These are phyloP conservation scores for Saccharomyces eubayanus DNA, from an alignment of 805 yeast species.

Conservation along the genomic window DNA sequence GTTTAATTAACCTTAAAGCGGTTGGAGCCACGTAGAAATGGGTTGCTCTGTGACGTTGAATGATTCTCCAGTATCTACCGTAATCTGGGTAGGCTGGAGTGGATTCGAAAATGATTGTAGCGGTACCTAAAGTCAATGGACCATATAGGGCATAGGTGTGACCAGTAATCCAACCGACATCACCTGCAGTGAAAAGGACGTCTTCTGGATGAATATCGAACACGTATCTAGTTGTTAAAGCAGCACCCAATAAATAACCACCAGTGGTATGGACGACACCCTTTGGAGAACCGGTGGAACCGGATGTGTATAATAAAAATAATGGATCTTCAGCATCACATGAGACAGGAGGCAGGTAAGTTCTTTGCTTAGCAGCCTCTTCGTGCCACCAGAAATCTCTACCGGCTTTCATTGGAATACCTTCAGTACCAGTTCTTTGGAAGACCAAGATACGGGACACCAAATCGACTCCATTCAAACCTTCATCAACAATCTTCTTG, in stretches of 20 bases:
- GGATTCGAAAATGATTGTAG: conserved; percentile 86
- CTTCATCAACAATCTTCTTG: conserved; percentile 91
- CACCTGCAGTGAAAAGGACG: conserved; percentile 87
- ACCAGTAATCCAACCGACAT: conserved; percentile 96
- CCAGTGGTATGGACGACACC: conserved; percentile 91
- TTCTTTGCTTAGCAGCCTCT: conserved; percentile 69
- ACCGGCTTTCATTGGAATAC: conserved; percentile 62
- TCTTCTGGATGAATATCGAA: conserved; percentile 84
- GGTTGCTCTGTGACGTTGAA: conserved; percentile 77
- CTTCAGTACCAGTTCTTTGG: conserved; percentile 74
- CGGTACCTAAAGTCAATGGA: conserved; percentile 76
- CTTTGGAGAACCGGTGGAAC: conserved; percentile 94
- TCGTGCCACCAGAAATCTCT: conserved; percentile 97
- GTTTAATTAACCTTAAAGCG: conserved; percentile 75
- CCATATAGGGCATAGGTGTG: conserved; percentile 91
- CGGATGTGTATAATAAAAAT: conserved; percentile 86
- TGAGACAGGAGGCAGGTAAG: conserved; percentile 79
- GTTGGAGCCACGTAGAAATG: conserved; percentile 97
- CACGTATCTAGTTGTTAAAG: conserved; percentile 77
- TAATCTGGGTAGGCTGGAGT: conserved; percentile 92
- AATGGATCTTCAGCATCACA: conserved; percentile 90
- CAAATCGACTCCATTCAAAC: conserved; percentile 59
- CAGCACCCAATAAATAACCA: conserved; percentile 85
- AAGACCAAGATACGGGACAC: conserved; percentile 81
- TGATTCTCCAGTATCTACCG: conserved; percentile 90